Evolutionary conservation across 192 early-diverging fungal genomes (phyloP).

Genomic region (Podila horticola): DNA sequence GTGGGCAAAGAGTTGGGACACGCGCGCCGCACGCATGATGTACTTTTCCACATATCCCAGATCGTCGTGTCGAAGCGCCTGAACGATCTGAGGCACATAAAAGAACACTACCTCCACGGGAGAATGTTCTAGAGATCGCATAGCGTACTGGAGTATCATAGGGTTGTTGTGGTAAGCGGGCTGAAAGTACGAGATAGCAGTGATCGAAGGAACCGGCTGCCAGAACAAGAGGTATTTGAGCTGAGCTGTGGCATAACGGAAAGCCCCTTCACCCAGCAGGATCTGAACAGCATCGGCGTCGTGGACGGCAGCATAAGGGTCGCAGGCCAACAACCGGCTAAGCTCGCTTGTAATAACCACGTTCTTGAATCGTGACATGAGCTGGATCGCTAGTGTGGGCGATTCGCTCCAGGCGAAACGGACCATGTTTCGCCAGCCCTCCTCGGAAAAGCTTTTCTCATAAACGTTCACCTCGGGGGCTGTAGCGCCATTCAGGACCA

Average conservation of each 20-base stretch:
- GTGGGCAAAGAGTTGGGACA: slow-evolving; percentile 98
- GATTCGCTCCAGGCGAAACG: slow-evolving; percentile 85
- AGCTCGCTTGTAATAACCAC: slow-evolving; percentile 74
- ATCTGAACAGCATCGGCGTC: slow-evolving; percentile 79
- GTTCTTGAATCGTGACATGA: slow-evolving; percentile 78
- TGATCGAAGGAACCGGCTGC: slow-evolving; percentile 90
- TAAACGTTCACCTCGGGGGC: slow-evolving; percentile 13
- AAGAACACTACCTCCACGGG: slow-evolving; percentile 98
- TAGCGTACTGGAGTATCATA: slow-evolving; percentile 93
- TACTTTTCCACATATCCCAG: slow-evolving; percentile 94
- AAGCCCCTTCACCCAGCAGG: slow-evolving; percentile 71
- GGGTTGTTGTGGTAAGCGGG: slow-evolving; percentile 79
- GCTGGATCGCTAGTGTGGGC: slow-evolving; percentile 82
- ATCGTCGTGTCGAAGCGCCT: slow-evolving; percentile 89
- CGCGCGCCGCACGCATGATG: slow-evolving; percentile 91
- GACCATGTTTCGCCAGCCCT: slow-evolving; percentile 80
- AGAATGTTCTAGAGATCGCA: slow-evolving; percentile 88
- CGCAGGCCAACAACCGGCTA: slow-evolving; percentile 65
- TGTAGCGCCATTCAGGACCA: slow-evolving; percentile 21
- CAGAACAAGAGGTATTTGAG: slow-evolving; percentile 86
- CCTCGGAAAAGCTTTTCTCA: slow-evolving; percentile 53
- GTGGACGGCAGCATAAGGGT: slow-evolving; percentile 71
- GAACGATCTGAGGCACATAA: slow-evolving; percentile 98
- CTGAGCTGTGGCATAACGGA: slow-evolving; percentile 26
- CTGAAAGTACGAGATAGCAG: slow-evolving; percentile 82